Base-by-base conservation (phyloP, 2,329 filamentous ascomycete genomes). In the Colletotrichum costaricense region DNA sequence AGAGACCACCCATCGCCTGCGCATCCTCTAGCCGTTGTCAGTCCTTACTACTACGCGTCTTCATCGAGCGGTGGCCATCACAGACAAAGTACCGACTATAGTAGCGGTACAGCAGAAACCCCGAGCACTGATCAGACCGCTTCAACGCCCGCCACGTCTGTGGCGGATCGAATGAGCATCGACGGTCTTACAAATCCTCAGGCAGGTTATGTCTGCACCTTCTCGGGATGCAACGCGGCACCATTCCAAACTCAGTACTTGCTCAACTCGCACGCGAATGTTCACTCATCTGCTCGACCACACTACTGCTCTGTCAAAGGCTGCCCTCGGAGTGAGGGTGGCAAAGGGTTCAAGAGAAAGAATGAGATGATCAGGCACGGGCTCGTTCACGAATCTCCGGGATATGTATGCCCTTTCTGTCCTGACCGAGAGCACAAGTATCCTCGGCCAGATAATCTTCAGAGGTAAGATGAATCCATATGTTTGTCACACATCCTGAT, bases 381-480 rank as follows among this genome's bases (percentile, higher is more conserved):
- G 1, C 88, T 98, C 3, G 97, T 98, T 4, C 97, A 99, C 79
- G 93, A 95, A 76, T 97, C 95, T 8, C 97, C 97, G 1, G 96
- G 96, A 73, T 99, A 98, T 79, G 92, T 98, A 35, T 99, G 97
- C 81, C 97, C 97, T 0, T 98, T 98, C 80, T 99, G 97, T 81
- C 94, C 95, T 1, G 95, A 98, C 79, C 89, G 95, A 76, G 95
- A 98, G 81, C 96, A 98, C 82, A 95, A 93, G 80, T 98, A 98
- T 81, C 97, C 97, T 5, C 89, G 97, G 77, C 97, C 97, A 42
- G 97, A 99, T 82, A 98, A 98, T 86, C 85, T 99, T 69, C 96
- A 98, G 86, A 92, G 96, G 94, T 97, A 87, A 76, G 89, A 81
- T 33, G 4, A 35, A 19, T 38, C 26, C 19, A 6, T 19, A n/a